Evolutionary conservation across 352 stramenopile genomes (phyloP).

Genomic region (Blastocystis sp.): DNA sequence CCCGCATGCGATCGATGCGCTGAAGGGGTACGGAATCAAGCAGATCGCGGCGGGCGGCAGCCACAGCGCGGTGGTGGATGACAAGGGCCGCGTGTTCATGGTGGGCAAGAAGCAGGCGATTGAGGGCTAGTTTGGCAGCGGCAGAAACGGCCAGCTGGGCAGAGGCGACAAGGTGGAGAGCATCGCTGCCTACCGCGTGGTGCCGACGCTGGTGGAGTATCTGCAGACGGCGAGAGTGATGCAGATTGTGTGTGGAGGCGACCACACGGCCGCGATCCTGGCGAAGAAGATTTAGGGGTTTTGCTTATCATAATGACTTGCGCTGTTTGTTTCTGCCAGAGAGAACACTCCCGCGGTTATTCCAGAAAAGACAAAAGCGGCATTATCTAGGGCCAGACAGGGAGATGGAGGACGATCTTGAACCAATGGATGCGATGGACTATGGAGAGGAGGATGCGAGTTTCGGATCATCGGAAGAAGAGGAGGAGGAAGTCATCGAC

Average conservation of each 20-base stretch:
- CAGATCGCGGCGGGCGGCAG: constrained; percentile 35
- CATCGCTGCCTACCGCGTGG: constrained; percentile 58
- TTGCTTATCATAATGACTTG: background rate
- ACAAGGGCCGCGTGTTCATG: constrained; percentile 20
- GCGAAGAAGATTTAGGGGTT: constrained; percentile 54
- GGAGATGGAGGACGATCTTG: no score
- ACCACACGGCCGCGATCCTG: constrained; percentile 71
- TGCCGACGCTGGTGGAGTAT: constrained; percentile 56
- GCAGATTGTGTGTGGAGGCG: constrained; percentile 70
- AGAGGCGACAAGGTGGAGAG: constrained; percentile 66
- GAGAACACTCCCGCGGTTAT: no score
- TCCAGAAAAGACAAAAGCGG: no score
- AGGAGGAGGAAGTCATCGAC: constrained; percentile 23
- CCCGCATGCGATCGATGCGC: constrained; percentile 30
- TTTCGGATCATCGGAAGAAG: background rate
- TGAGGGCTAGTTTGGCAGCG: constrained; percentile 36
- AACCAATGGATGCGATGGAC: no score
- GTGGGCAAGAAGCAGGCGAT: background rate
- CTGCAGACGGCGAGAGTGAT: constrained; percentile 67
- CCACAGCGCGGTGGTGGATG: constrained; percentile 48
- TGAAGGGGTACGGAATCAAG: constrained; percentile 11
- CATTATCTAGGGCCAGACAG: no score
- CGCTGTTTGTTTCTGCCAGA: no score
- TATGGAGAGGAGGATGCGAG: no score
- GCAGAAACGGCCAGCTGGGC: constrained; percentile 37